Evolutionary conservation across 2,329 filamentous ascomycete genomes (phyloP), one percentile per base, ranked within the genome.

Genomic region (Fusarium sp.): DNA sequence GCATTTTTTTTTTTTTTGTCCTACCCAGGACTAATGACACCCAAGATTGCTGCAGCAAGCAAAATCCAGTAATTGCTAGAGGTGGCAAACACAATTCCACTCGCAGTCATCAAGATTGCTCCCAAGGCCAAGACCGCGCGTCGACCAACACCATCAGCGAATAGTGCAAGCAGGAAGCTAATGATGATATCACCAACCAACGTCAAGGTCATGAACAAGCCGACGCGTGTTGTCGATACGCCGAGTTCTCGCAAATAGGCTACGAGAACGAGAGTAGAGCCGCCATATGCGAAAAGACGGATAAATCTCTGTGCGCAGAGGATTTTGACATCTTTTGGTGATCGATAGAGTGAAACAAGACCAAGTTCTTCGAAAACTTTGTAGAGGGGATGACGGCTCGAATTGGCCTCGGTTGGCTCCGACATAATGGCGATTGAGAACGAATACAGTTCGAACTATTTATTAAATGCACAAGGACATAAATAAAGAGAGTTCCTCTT

Each of bases 161-260:
- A 83, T 11, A 90, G 76, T 0, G 90, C 90, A 53, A 92, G 83
- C 28, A 89, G 42, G 65, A 91, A 87, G 75, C 89, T 91, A 69
- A 92, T 87, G 47, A 84, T 77, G 8, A 88, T 85, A 79, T 92
- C 90, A 32, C 90, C 90, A 20, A 85, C 82, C 22, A 92, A 81
- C 0, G 90, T 92, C 70, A 91, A 78, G 1, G 89, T 91, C 90
- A 92, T 92, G 81, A 92, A 92, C 2, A 91, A 80, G 6, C 90
- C 90, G 67, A 90, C 88, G 38, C 82, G 82, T 1, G 85, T 82
- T 66, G 89, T 84, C 3, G 87, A 85, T 47, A 88, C 83, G 14
- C 81, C 83, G 3, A 91, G 82, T 5, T 82, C 83, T 20, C 83
- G 83, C 13, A 92, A 84, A 70, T 88, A 91, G 28, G 87, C 82